Base-by-base conservation (phyloP, 805 yeast genomes). In the Millerago galiae region DNA sequence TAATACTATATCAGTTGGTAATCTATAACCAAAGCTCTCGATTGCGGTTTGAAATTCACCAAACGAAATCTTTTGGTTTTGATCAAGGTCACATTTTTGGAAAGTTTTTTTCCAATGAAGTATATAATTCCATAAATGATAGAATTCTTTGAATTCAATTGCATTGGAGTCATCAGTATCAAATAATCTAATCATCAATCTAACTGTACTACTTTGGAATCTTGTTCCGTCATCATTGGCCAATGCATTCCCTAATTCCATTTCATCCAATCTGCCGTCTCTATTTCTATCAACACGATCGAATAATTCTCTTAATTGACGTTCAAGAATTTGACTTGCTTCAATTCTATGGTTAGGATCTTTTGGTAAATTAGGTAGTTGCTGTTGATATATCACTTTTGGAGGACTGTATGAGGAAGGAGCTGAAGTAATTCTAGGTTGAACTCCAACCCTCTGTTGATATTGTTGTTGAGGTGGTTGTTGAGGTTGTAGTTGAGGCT, bases 91-190 rank as follows among this genome's bases (percentile, higher is more conserved):
- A 38, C 79, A 81, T 50, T 72, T 72, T 39, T 75, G 70, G 52
- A 83, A 82, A 8, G 78, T 65, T 55, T 73, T 77, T 44, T 80
- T 73, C 77, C 86, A 82, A 37, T 82, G 82, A 16, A 76, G 66
- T 35, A 82, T 63, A 50, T 81, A 79, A 53, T 79, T 77, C 86
- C 87, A 80, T 42, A 82, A 63, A 45, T 79, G 77, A 40, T 74
- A 75, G 53, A 82, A 82, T 60, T 82, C 89, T 38, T 71, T 76
- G 48, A 77, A 78, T 36, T 71, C 68, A 12, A 74, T 61, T 2
- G 70, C 60, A 8, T 71, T 66, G 21, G 66, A 66, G 14, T 64
- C 61, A 46, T 71, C 70, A 37, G 72, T 70, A 50, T 79, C 80
- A 56, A 82, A 81, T 53, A 82, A 60, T 54, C 74, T 71, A 46